Percentiles rank a stretch among this genome's conserved stretches.
Conservation (phyloP, 164 flowering plant genomes). For the Nymphaea colorata region DNA sequence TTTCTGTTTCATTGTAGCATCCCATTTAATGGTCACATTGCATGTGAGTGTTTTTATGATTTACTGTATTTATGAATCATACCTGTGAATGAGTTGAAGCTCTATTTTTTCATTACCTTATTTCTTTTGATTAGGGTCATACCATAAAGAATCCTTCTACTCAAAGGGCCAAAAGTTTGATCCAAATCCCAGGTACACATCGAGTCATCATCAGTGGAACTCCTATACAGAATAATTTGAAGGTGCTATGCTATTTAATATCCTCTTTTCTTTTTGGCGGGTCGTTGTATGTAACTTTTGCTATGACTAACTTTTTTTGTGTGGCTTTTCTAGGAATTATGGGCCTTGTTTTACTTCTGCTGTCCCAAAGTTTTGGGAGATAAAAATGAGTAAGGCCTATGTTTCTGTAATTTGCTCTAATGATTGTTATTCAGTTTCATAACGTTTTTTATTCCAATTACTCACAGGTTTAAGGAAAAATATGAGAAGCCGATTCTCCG, state of each 20-base stretch:
- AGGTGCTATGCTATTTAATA: constrained; percentile 31
- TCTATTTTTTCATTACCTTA: too few relatives aligned
- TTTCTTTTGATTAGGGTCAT: constrained; percentile 55
- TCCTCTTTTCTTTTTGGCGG: not conserved
- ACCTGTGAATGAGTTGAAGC: too few relatives aligned
- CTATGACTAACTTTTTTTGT: not conserved
- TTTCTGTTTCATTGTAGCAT: too few relatives aligned
- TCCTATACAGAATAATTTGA: constrained; percentile 91
- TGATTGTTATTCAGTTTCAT: not conserved
- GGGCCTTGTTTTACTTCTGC: constrained; percentile 95
- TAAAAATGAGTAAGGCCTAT: constrained; percentile 46
- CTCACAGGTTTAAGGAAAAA: constrained; percentile 61
- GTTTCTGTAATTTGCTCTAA: not conserved
- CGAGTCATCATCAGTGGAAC: constrained; percentile 95
- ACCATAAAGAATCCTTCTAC: constrained; percentile 97
- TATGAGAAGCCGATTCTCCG: constrained; percentile 69
- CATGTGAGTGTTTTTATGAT: too few relatives aligned
- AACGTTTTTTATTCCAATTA: not conserved
- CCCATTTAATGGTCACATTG: too few relatives aligned
- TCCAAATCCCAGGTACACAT: constrained; percentile 72
- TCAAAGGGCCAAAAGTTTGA: constrained; percentile 95
- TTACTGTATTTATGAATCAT: too few relatives aligned
- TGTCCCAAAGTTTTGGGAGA: constrained; percentile 90
- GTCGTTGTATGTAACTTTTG: not conserved
- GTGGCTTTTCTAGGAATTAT: constrained; percentile 51